Evolutionary conservation across 176 grass and related monocot species (phyloP), one percentile per base, ranked within the genome.

Genomic region (Ananas comosus): DNA sequence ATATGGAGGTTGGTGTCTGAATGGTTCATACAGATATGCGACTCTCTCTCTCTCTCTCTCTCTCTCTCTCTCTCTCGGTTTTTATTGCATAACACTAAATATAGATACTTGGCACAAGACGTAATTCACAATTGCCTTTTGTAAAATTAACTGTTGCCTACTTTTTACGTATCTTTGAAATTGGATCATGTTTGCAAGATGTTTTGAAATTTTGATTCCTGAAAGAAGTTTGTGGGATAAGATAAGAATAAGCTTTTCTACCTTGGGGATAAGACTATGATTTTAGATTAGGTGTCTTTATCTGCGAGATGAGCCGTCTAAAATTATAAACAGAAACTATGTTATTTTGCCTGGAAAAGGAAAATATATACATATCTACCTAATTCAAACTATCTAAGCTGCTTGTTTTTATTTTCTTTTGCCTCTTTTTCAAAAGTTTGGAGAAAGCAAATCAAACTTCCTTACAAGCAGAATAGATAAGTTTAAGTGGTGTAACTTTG

Each of bases 1-100:
- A 97, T 75, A 97, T 97, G 93, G 93, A 97, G 93, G 93, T 97
- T 61, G 47, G 52, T 27, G 14, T 9, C 13, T 47, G 33, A 42
- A 42, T 42, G 49, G 13, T 77, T 21, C 1, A 29, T 28, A 61
- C 17, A 50, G 17, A 61, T 9, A 61, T 1, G 7, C 13, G 3
- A 18, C 73, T 66, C 56, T 49, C 47, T 53, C 10, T 28, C n/a
- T 33, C 53, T 17, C 67, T 27, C 29, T 16, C 12, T 16, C 16
- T 49, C 47, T 53, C 10, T 28, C n/a, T 33, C 53, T 17, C 67
- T 27, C 29, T 16, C 12, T 16, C 16, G 11, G 49, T 72, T 42
- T 47, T 10, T 11, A 51, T 67, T 74, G 47, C 12, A 56, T n/a
- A 61, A 61, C 19, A 9, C 10, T 59, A 19, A 59, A 2, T 16